Evolutionary conservation across 164 flowering plant species (phyloP), one percentile per base, ranked within the genome.

Genomic region (Stephania yunnanensis): DNA sequence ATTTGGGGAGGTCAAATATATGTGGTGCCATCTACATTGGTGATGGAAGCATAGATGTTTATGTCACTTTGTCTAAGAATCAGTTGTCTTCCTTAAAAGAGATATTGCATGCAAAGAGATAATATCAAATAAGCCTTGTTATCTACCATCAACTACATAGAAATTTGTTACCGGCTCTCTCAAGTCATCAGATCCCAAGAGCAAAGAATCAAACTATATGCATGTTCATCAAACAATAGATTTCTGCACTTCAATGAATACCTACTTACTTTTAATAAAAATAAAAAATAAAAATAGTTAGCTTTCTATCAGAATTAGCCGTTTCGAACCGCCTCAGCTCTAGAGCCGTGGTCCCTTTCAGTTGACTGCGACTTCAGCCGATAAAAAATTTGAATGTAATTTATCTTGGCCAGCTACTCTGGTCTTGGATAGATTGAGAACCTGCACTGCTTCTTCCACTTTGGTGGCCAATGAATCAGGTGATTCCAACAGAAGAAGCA

Each of bases 401-500:
- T 81, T 53, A 9, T 87, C 90, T 71, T 86, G 87, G 31, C 78
- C 78, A 53, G 86, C 64, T 55, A 73, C 84, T 80, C 85, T 86
- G 48, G 86, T 65, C 75, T 88, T 82, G 17, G 94, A 87, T 66
- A 80, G 73, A 86, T 94, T 85, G 46, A 94, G 91, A 65, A 92
- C 98, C 77, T 90, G 81, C 66, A 89, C 87, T 25, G 96, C 97
- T 82, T 92, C 95, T 46, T 92, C 91, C 72, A 91, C 91, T 82
- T 91, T 92, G 15, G 88, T 76, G 17, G 87, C 83, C 76, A 94
- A 76, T 19, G 92, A 83, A 58, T 92, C 92, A 0, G 97, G 91
- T 29, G 97, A 94, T 75, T 94, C 94, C 80, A 94, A 78, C 30
- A 94, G 69, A 67, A 87, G 83, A 2, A 94, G 86, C 75, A 94